Evolutionary conservation across 1,284 basidiomycete species (phyloP).

Genomic region (Moesziomyces parantarcticus): DNA sequence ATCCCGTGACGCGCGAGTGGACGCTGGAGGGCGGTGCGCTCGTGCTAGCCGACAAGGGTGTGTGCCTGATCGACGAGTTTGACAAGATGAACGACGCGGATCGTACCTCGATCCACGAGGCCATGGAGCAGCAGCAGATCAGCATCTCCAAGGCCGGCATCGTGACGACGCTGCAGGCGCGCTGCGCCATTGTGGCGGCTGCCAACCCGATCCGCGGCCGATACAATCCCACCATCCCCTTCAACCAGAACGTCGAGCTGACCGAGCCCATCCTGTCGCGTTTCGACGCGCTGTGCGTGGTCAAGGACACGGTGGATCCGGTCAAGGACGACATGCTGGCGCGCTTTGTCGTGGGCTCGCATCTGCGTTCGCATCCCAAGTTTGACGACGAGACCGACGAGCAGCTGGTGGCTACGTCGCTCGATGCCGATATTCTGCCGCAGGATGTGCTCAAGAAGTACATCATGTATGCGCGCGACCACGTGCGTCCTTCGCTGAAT

Average conservation of each 20-base stretch:
- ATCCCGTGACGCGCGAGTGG: slow-evolving; percentile 97
- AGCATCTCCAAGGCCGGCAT: slow-evolving; percentile 99
- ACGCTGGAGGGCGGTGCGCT: slow-evolving; percentile 97
- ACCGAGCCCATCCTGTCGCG: slow-evolving; percentile 99
- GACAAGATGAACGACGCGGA: slow-evolving; percentile 99
- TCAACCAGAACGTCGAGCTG: slow-evolving; percentile 97
- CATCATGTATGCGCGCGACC: slow-evolving; percentile 98
- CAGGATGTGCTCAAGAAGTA: slow-evolving; percentile 98
- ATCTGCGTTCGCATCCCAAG: slow-evolving; percentile 90
- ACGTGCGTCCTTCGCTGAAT: slow-evolving; percentile 88
- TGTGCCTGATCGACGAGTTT: slow-evolving; percentile 98
- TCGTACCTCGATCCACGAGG: slow-evolving; percentile 94
- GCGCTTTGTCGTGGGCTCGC: slow-evolving; percentile 95
- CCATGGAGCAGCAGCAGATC: slow-evolving; percentile 99
- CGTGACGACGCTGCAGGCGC: slow-evolving; percentile 93
- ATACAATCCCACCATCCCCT: slow-evolving; percentile 72
- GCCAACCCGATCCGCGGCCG: slow-evolving; percentile 90
- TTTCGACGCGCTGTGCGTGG: slow-evolving; percentile 97
- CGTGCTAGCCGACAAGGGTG: slow-evolving; percentile 98
- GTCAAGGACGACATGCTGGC: slow-evolving; percentile 96
- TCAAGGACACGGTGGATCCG: slow-evolving; percentile 96
- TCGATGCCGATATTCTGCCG: slow-evolving; percentile 92
- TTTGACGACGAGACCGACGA: slow-evolving; percentile 86
- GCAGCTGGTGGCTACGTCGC: slow-evolving; percentile 84
- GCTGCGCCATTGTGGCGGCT: slow-evolving; percentile 96